Evolutionary conservation across 2,329 filamentous ascomycete genomes (phyloP).

Genomic region (Fusarium torreyae): DNA sequence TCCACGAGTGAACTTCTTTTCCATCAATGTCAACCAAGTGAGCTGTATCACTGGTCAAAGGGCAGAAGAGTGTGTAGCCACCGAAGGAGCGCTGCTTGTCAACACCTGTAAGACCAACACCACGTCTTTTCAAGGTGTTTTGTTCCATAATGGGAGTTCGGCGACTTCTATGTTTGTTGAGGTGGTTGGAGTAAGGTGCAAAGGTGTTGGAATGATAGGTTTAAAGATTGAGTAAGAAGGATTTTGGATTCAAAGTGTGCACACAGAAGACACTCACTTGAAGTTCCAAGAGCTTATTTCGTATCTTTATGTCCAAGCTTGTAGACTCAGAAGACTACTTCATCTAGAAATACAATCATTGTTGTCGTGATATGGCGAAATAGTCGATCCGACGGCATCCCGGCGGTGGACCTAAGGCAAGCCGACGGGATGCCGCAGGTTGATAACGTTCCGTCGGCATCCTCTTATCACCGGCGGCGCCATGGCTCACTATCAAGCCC

Average conservation of each 20-base stretch:
- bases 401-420: conserved; percentile 22
- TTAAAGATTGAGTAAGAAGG: not conserved
- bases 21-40: conserved; percentile 51
- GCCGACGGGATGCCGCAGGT: conserved; percentile 42
- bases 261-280: not conserved
- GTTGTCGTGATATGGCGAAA: conserved; percentile 6
- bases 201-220: not conserved
- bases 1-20: conserved; percentile 50
- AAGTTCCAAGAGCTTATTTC: not conserved
- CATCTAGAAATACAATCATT: not conserved
- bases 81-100: conserved; percentile 48
- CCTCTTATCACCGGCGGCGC: conserved; percentile 9
- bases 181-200: no score
- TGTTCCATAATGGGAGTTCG: conserved; percentile 43
- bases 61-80: conserved; percentile 52
- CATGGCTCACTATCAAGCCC: conserved; percentile 2
- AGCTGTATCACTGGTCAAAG: conserved; percentile 48
- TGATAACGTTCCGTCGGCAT: conserved; percentile 16
- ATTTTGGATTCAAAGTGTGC: rapidly evolving
- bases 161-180: rapidly evolving
- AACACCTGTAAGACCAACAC: conserved; percentile 49
- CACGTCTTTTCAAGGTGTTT: conserved; percentile 51
- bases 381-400: not conserved
- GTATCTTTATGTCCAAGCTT: not conserved
- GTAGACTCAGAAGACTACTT: no score